These are phyloP conservation scores for Solanum sitiens DNA, from an alignment of 257 asterid genomes.

Conservation along the genomic window DNA sequence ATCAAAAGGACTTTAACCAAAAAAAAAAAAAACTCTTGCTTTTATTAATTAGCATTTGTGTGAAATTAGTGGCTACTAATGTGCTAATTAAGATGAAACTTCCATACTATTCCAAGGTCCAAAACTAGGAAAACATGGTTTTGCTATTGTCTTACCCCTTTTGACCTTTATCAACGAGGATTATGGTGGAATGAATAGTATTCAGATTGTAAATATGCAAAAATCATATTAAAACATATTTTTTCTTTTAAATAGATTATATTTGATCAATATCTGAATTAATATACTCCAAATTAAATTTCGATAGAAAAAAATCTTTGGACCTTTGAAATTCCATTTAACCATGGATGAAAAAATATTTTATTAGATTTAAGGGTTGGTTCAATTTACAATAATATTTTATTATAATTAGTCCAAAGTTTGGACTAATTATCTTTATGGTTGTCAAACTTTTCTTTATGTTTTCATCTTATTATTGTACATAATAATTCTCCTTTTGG, in stretches of 20 bases:
- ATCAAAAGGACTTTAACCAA: not conserved
- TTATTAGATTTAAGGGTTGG: not conserved
- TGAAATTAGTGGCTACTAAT: not conserved
- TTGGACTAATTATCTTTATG: not conserved
- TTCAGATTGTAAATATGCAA: not conserved
- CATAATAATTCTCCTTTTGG: not conserved
- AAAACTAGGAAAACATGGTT: not conserved
- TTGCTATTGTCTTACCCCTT: not conserved
- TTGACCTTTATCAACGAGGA: not conserved
- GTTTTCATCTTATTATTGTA: not conserved
- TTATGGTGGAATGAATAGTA: not conserved
- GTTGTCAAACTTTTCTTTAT: not conserved
- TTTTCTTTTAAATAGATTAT: not conserved
- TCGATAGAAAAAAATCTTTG: not conserved
- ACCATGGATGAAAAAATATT: not conserved
- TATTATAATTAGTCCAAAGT: not conserved
- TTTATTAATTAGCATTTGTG: not conserved
- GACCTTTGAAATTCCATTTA: not conserved
- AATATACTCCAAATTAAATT: not conserved
- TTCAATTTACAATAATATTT: not conserved
- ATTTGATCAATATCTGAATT: fast-evolving
- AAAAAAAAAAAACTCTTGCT: not conserved
- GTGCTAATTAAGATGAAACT: not conserved
- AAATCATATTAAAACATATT: fast-evolving
- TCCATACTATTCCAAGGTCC: not conserved